phyloP scores from a whole-genome alignment of 139 green algal genomes.

The Chlorella vulgaris region DNA sequence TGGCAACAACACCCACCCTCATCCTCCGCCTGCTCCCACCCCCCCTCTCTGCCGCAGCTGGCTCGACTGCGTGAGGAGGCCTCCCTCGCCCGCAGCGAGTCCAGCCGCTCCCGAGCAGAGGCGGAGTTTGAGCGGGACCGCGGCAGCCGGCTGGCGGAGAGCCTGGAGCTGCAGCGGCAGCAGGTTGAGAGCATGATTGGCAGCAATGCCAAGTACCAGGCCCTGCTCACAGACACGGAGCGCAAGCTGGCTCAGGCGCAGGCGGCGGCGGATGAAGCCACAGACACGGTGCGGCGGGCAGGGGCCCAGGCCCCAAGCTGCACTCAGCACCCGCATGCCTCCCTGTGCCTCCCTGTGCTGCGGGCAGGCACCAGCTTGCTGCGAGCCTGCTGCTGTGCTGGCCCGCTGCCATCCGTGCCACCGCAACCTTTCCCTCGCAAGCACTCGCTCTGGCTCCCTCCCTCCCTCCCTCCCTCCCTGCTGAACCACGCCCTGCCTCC shows the following conservation, averaged over 20 bases:
- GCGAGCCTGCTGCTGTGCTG: too few species aligned
- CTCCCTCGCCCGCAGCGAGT: constrained; percentile 27
- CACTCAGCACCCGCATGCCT: too few species aligned
- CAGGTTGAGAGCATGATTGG: constrained; percentile 44
- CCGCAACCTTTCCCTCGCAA: too few species aligned
- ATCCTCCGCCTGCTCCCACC: background rate
- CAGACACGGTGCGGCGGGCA: constrained; percentile 33
- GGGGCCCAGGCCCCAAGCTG: too few species aligned
- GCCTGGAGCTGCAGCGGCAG: constrained; percentile 33
- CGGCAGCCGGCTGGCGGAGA: constrained; percentile 21
- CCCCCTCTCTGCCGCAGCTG: constrained; percentile 16
- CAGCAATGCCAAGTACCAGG: constrained; percentile 49
- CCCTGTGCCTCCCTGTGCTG: too few species aligned
- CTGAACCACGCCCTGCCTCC: background rate
- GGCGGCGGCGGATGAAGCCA: constrained; percentile 39
- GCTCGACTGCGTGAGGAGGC: constrained; percentile 32
- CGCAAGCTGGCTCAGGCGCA: constrained; percentile 34
- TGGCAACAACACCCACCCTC: background rate
- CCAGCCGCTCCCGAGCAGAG: constrained; percentile 36
- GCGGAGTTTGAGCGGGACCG: constrained; percentile 53
- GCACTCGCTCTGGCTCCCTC: too few species aligned
- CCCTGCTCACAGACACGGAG: constrained; percentile 51
- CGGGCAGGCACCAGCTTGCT: too few species aligned
- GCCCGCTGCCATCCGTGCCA: too few species aligned
- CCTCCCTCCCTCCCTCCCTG: too few species aligned